A percentile compares a stretch with the other conserved stretches of the same genome.
Conservation (phyloP, 192 early-diverging fungal genomes). For the Umbelopsis sp. region DNA sequence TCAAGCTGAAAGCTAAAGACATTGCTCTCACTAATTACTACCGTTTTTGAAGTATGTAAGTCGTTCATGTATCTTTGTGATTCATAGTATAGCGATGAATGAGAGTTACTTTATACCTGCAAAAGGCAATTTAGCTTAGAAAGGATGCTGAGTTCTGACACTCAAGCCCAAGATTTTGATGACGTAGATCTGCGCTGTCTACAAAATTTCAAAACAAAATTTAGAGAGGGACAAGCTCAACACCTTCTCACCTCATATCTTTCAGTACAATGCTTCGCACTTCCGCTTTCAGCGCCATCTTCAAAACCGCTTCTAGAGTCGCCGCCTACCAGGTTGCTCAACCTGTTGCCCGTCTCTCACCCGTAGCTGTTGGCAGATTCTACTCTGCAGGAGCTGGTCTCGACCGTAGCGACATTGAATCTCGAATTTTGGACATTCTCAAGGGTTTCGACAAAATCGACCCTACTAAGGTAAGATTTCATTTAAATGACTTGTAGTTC, state of each 20-base stretch:
- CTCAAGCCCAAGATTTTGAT: neutral
- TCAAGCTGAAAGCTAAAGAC: too few relatives aligned
- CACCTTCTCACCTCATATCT: conserved; percentile 6
- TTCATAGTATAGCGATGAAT: too few relatives aligned
- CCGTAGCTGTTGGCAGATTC: conserved; percentile 58
- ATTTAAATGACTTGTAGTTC: too few relatives aligned
- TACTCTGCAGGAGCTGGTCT: conserved; percentile 78
- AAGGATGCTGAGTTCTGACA: neutral
- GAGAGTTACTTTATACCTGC: too few relatives aligned
- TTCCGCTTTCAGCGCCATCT: conserved; percentile 30
- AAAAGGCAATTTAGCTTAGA: too few relatives aligned
- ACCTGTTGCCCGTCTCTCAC: conserved; percentile 31
- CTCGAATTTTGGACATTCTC: conserved; percentile 85
- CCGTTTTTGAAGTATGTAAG: too few relatives aligned
- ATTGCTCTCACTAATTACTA: too few relatives aligned
- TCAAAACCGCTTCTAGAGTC: conserved; percentile 41
- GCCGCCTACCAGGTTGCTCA: conserved; percentile 35
- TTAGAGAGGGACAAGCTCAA: neutral
- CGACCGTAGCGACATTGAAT: conserved; percentile 71
- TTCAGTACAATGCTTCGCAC: conserved; percentile 37
- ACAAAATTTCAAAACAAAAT: conserved; percentile 14
- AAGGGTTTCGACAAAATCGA: conserved; percentile 98
- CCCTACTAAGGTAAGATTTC: conserved; percentile 74
- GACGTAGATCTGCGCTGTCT: neutral
- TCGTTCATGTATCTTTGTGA: too few relatives aligned